Evolutionary conservation across 2,329 filamentous ascomycete species (phyloP).

Genomic region (Aspergillus pseudonomiae): DNA sequence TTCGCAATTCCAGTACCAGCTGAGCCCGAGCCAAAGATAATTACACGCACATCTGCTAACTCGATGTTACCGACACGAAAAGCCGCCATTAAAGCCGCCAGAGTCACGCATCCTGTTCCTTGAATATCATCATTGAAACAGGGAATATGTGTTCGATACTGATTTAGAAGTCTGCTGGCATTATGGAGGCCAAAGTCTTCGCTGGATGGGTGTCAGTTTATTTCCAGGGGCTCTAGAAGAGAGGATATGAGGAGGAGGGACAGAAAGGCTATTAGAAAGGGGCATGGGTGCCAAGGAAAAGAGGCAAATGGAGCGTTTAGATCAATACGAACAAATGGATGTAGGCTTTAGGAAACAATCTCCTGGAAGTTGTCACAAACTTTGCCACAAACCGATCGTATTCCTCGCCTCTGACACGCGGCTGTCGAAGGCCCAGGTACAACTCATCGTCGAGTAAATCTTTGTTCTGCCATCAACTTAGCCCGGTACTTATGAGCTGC

Average conservation of each 20-base stretch:
- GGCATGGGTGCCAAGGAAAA: background rate
- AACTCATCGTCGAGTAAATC: constrained; percentile 73
- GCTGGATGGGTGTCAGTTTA: constrained; percentile 23
- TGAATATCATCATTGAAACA: constrained; percentile 94
- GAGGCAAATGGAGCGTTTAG: background rate
- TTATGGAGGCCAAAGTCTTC: constrained; percentile 84
- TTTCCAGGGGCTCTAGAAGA: background rate
- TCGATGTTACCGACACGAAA: constrained; percentile 69
- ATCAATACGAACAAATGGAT: constrained; percentile 68
- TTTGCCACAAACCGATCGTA: constrained; percentile 78
- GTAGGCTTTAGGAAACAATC: constrained; percentile 76
- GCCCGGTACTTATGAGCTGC: background rate
- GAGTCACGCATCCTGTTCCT: constrained; percentile 83
- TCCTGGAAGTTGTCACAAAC: constrained; percentile 70
- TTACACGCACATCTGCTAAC: constrained; percentile 68
- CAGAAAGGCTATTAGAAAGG: background rate
- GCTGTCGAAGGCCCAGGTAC: constrained; percentile 74
- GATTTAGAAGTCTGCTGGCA: constrained; percentile 74
- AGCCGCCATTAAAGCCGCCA: constrained; percentile 78
- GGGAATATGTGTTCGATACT: constrained; percentile 71
- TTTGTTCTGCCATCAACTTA: constrained; percentile 57
- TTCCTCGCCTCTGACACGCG: constrained; percentile 67
- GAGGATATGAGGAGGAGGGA: no score
- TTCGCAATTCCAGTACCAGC: constrained; percentile 86
- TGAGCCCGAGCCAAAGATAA: constrained; percentile 79